Base-by-base conservation (phyloP, 78 protist genomes). In the Dictyostelium brefeldianum region DNA sequence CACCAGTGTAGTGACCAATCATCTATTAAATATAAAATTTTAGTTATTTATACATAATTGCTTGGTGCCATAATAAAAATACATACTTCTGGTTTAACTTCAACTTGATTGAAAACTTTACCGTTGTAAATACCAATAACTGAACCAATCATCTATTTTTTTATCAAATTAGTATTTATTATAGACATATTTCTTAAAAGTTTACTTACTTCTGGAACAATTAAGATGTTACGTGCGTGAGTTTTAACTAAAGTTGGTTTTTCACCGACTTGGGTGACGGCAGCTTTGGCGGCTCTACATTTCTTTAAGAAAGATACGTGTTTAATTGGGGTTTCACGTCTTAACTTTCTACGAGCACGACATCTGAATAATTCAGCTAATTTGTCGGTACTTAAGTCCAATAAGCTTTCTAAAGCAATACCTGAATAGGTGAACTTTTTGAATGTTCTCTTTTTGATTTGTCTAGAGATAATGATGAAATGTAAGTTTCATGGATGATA, bases 101-200 rank as follows among this genome's bases (percentile, higher is more conserved):
- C 99, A 51, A 99, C 99, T 46, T 89, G 81, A 95, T 82, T 97
- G 98, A 96, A 99, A 50, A 80, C 62, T 97, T 99, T 98, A 59
- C 99, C 99, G 97, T 99, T 99, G 99, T 99, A 98, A 51, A 99
- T 97, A 78, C 99, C 99, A 53, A 99, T 97, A 62, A 98, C 83
- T 50, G 98, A 91, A 69, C 99, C 99, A 48, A 99, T 98, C 99
- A 99, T 99, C 43, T 36, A 2, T 3, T 3, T 36, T 36, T 36
- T 1, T 3, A 2, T 36, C 43, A 36, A 36, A 36, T 36, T 36
- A 36, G 43, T 36, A 36, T 36, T 3, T 36, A 36, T 36, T 98
- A 99, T 78, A 99, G 99, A n/a, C n/a, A n/a, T 36, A 36, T 36
- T 36, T 36, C 5, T 36, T 3, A 36, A 36, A 36, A 36, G n/a